A percentile compares a stretch with the other conserved stretches of the same genome.
These are phyloP conservation scores for Eutrema heterophyllum DNA, from an alignment of 345 rosid genomes.

Conservation along the genomic window DNA sequence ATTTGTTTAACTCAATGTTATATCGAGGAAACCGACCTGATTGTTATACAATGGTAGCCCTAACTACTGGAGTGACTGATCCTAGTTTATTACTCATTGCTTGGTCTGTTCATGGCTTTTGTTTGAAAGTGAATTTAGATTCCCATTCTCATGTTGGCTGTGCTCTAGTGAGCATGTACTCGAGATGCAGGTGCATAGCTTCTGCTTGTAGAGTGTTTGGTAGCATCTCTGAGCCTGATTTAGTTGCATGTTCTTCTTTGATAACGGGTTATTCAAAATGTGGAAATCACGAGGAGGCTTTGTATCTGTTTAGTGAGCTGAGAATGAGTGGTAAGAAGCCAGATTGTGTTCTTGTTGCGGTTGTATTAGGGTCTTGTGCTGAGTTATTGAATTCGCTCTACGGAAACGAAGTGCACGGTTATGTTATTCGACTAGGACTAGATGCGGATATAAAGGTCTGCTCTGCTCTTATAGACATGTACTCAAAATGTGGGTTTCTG, in stretches of 20 bases:
- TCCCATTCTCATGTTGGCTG: constrained; percentile 52
- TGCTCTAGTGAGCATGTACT: constrained; percentile 68
- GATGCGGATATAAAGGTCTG: constrained; percentile 53
- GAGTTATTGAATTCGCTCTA: constrained; percentile 42
- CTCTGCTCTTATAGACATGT: constrained; percentile 77
- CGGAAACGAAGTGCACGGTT: constrained; percentile 62
- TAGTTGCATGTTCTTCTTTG: constrained; percentile 75
- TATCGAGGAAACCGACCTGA: constrained; percentile 44
- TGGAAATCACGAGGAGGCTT: constrained; percentile 48
- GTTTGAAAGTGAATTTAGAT: constrained; percentile 58
- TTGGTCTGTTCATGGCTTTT: constrained; percentile 62
- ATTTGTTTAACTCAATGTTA: constrained; percentile 51
- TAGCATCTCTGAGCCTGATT: constrained; percentile 51
- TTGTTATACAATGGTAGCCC: constrained; percentile 64
- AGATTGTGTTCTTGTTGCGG: constrained; percentile 55
- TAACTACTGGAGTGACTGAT: constrained; percentile 50
- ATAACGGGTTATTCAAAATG: constrained; percentile 62
- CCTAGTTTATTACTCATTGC: constrained; percentile 40
- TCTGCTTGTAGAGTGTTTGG: constrained; percentile 51
- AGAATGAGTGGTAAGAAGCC: constrained; percentile 42
- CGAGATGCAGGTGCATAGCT: constrained; percentile 52
- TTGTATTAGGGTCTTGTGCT: constrained; percentile 57
- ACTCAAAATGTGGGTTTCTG: constrained; percentile 70
- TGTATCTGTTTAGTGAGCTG: constrained; percentile 44
- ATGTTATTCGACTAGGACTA: constrained; percentile 51